These are phyloP conservation scores for Paradendryphiella salina DNA, from an alignment of 2,329 filamentous ascomycete species.

Conservation along the genomic window DNA sequence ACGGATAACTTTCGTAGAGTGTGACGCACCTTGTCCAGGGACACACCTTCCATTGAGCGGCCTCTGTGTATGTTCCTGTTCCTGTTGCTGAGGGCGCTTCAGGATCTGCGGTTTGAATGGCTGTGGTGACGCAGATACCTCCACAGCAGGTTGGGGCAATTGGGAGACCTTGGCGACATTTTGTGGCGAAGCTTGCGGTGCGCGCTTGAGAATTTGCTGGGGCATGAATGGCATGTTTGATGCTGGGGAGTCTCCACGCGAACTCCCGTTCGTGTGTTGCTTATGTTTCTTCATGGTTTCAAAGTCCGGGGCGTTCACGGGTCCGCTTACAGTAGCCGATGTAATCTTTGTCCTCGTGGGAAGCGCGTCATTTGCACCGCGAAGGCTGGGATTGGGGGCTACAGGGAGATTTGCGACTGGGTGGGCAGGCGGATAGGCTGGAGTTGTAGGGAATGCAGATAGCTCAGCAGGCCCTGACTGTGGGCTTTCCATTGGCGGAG, in stretches of 20 bases:
- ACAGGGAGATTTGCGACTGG: conserved; percentile 24
- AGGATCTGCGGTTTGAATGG: conserved; percentile 45
- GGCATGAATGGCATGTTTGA: conserved; percentile 34
- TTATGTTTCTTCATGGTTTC: conserved; percentile 44
- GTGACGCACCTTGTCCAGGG: conserved; percentile 1
- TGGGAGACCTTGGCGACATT: conserved; percentile 10
- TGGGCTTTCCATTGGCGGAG: conserved; percentile 29
- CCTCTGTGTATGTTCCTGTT: conserved; percentile 13
- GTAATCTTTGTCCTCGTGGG: conserved; percentile 35
- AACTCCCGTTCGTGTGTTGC: conserved; percentile 28
- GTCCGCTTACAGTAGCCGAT: conserved; percentile 49
- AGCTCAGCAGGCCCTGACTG: conserved; percentile 52
- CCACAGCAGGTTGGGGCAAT: conserved; percentile 4
- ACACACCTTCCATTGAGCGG: not conserved
- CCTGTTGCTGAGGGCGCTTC: conserved; percentile 39
- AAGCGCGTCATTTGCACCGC: conserved; percentile 25
- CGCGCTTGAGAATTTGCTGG: conserved; percentile 33
- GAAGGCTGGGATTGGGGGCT: conserved; percentile 23
- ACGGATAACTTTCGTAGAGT: no score
- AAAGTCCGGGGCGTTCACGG: conserved; percentile 49
- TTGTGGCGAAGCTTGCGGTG: conserved; percentile 12
- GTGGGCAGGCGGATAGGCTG: conserved; percentile 33
- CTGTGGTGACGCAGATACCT: conserved; percentile 18
- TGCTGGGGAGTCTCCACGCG: conserved; percentile 37
- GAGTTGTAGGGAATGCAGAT: conserved; percentile 50